A percentile compares a stretch with the other conserved stretches of the same genome.
phyloP scores from a whole-genome alignment of 1,139 yeast genomes.

The Lodderomyces metapsilosis region DNA sequence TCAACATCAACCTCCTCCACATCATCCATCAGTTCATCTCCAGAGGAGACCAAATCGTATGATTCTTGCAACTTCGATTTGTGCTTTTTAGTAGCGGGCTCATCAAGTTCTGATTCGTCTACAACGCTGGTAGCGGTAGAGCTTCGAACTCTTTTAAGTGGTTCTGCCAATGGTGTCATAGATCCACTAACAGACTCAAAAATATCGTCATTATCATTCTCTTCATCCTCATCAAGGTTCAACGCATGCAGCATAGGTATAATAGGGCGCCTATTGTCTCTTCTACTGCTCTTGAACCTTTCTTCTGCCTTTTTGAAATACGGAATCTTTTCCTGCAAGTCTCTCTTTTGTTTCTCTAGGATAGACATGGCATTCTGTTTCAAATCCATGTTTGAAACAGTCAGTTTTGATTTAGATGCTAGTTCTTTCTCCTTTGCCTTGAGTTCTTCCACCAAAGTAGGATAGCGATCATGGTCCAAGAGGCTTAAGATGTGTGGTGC shows the following conservation, averaged over 20 bases:
- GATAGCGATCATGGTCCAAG: slow-evolving; percentile 60
- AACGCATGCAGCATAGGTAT: slow-evolving; percentile 75
- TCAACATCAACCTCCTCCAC: slow-evolving; percentile 7
- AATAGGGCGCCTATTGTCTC: slow-evolving; percentile 23
- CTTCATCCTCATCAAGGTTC: slow-evolving; percentile 49
- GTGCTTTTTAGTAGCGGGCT: slow-evolving; percentile 17
- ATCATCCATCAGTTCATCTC: slow-evolving; percentile 8
- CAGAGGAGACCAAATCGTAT: slow-evolving; percentile 6
- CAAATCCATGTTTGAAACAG: slow-evolving; percentile 16
- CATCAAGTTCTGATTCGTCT: slow-evolving; percentile 17
- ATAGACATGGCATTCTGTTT: slow-evolving; percentile 29
- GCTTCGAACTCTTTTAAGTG: slow-evolving; percentile 27
- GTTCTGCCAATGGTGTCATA: slow-evolving; percentile 35
- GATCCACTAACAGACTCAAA: slow-evolving; percentile 41
- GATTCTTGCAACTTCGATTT: slow-evolving; percentile 19
- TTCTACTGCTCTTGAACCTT: slow-evolving; percentile 13
- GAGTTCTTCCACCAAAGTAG: slow-evolving; percentile 48
- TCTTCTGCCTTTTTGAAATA: slow-evolving; percentile 46
- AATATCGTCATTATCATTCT: slow-evolving; percentile 25
- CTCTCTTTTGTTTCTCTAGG: slow-evolving; percentile 25
- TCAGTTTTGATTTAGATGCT: slow-evolving; percentile 20
- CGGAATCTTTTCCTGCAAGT: slow-evolving; percentile 34
- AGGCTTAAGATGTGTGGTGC: slow-evolving; percentile 69
- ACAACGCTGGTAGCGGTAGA: slow-evolving; percentile 35
- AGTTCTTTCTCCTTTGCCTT: slow-evolving; percentile 39